phyloP scores from a whole-genome alignment of 2,329 filamentous ascomycete genomes.

The Ramularia endophylla region DNA sequence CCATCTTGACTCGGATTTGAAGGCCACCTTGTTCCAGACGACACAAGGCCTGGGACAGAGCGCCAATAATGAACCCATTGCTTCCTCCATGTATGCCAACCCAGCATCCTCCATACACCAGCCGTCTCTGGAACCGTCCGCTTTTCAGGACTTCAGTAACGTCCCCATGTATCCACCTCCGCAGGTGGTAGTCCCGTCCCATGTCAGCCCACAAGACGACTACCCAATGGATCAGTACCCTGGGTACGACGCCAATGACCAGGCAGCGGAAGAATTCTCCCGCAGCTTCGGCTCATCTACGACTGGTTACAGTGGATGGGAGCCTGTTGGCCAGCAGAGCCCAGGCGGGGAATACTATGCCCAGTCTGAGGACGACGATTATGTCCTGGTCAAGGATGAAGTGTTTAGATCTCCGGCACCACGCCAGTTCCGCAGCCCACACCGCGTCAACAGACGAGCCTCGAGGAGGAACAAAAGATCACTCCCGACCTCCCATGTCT shows the following conservation, averaged over 20 bases:
- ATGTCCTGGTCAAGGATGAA: slow-evolving; percentile 18
- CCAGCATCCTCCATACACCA: slow-evolving; percentile 5
- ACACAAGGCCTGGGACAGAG: slow-evolving; percentile 7
- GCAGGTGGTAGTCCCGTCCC: slow-evolving; percentile 22
- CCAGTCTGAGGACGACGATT: slow-evolving; percentile 20
- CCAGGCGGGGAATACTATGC: slow-evolving; percentile 16
- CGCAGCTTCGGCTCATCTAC: slow-evolving; percentile 13
- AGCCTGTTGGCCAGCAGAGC: slow-evolving; percentile 11
- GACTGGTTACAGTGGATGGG: slow-evolving; percentile 10
- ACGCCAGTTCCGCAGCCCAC: slow-evolving; percentile 1
- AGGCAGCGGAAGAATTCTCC: background rate
- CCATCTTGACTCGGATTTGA: background rate
- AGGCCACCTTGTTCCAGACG: slow-evolving; percentile 9
- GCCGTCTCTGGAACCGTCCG: slow-evolving; percentile 10
- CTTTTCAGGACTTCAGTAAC: slow-evolving; percentile 6
- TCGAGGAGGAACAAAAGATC: slow-evolving; percentile 13
- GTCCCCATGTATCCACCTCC: slow-evolving; percentile 4
- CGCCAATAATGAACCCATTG: slow-evolving; percentile 1
- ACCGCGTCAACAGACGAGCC: slow-evolving; percentile 5
- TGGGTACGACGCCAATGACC: slow-evolving; percentile 7
- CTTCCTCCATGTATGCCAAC: slow-evolving; percentile 12
- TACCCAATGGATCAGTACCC: slow-evolving; percentile 15
- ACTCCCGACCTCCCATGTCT: slow-evolving; percentile 5
- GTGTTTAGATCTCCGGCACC: background rate
- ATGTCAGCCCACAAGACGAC: slow-evolving; percentile 20